Evolutionary conservation across 768 basidiomycete species (phyloP).

Genomic region (Rhodotorula kratochvilovae): DNA sequence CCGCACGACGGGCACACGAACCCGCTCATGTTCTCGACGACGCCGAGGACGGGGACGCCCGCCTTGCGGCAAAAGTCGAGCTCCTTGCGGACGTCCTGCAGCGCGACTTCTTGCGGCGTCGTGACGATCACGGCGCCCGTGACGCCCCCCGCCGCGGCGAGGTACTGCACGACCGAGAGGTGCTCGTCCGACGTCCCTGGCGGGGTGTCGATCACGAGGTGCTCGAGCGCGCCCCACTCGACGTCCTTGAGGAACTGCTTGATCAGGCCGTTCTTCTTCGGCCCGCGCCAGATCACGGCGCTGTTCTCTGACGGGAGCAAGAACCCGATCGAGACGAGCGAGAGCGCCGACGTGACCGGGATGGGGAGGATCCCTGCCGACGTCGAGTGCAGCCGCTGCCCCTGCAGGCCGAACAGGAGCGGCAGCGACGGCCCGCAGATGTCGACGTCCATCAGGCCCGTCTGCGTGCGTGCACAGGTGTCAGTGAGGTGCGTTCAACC

Average conservation of each 20-base stretch:
- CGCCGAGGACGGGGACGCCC: slow-evolving; percentile 78
- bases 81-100: slow-evolving; percentile 94
- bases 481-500: too few relatives aligned
- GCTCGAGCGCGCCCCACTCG: slow-evolving; percentile 91
- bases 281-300: slow-evolving; percentile 98
- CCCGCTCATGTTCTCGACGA: slow-evolving; percentile 98
- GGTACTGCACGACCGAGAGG: slow-evolving; percentile 85
- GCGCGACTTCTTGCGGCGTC: slow-evolving; percentile 93
- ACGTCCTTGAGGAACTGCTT: slow-evolving; percentile 99
- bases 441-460: slow-evolving; percentile 97
- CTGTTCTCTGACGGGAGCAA: slow-evolving; percentile 72
- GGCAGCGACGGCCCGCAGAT: slow-evolving; percentile 99
- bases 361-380: slow-evolving; percentile 96
- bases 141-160: slow-evolving; percentile 83
- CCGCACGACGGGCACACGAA: slow-evolving; percentile 96
- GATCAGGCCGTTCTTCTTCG: slow-evolving; percentile 98
- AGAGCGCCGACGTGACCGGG: slow-evolving; percentile 87
- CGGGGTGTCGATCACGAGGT: slow-evolving; percentile 91
- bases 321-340: slow-evolving; percentile 66
- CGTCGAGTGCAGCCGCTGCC: slow-evolving; percentile 80
- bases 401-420: slow-evolving; percentile 85
- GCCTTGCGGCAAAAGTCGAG: slow-evolving; percentile 97
- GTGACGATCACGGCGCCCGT: slow-evolving; percentile 95
- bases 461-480: too few relatives aligned
- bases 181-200: slow-evolving; percentile 98